These are phyloP conservation scores for Mycena chlorophos DNA, from an alignment of 768 basidiomycete species.

Conservation along the genomic window DNA sequence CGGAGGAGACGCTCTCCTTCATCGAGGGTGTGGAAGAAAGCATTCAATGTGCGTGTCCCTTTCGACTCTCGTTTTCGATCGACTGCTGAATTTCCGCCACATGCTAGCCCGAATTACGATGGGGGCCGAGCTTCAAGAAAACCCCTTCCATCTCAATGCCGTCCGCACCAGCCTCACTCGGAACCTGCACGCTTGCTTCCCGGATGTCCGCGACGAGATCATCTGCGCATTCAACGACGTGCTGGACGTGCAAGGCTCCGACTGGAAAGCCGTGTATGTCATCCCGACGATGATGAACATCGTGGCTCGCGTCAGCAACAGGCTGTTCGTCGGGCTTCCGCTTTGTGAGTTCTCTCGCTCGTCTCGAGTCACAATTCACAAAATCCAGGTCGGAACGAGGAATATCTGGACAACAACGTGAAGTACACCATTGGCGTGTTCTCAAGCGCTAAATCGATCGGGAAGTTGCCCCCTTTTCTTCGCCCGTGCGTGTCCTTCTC, in stretches of 20 bases:
- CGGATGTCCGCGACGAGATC: slow-evolving; percentile 38
- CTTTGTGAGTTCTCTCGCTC: slow-evolving; percentile 21
- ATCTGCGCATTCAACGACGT: slow-evolving; percentile 15
- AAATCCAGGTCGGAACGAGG: slow-evolving; percentile 22
- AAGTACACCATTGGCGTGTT: slow-evolving; percentile 13
- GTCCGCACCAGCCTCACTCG: slow-evolving; percentile 17
- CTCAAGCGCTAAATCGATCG: background rate
- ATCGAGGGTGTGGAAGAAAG: slow-evolving; percentile 36
- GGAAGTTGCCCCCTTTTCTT: slow-evolving; percentile 6
- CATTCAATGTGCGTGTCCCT: background rate
- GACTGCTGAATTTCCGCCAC: background rate
- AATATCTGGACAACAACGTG: slow-evolving; percentile 18
- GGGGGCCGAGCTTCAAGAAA: background rate
- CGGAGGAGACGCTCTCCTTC: slow-evolving; percentile 42
- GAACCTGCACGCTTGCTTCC: slow-evolving; percentile 30
- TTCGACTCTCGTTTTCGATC: background rate
- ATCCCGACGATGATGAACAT: slow-evolving; percentile 20
- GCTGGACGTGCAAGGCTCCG: slow-evolving; percentile 9
- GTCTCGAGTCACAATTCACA: background rate
- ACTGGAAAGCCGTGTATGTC: slow-evolving; percentile 22
- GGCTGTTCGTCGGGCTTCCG: slow-evolving; percentile 31
- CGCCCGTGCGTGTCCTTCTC: slow-evolving; percentile 7
- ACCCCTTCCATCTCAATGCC: slow-evolving; percentile 9
- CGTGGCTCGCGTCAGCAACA: slow-evolving; percentile 26
- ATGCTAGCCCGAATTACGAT: slow-evolving; percentile 4